Evolutionary conservation across 2,329 filamentous ascomycete genomes (phyloP), one percentile per base, ranked within the genome.

Genomic region (Gyromitra esculenta): DNA sequence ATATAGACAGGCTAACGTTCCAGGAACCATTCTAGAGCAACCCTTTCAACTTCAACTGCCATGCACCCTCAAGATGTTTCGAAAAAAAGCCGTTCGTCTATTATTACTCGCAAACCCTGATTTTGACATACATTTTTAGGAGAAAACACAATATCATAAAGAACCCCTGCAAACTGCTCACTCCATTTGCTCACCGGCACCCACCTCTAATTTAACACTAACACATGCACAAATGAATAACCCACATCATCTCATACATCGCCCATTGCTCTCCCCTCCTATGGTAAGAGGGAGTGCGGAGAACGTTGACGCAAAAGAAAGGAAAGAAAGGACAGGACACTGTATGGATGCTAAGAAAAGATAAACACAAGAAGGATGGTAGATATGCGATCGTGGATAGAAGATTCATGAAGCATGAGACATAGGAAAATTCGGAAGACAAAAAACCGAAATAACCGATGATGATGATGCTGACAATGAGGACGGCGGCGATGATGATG

Each of bases 151-250:
- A 45, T 68, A 39, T 69, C 57, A 56, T 75, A 57, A 70, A 75
- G 64, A 62, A 68, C 50, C 25, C 69, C 71, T 45, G 41, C 31
- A 15, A 60, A 62, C 62, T 48, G n/a, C 68, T 13, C 71, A 63
- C 71, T 25, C 62, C 62, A 25, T 37, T 69, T 69, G 65, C 72
- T 70, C 72, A 52, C 25, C n/a, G 25, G 56, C 56, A 64, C 57
- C 62, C 57, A 75, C 66, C 59, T 75, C 72, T 75, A 75, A 71
- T 75, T 75, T 75, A 35, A 71, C 52, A 75, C 65, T 70, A 43
- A 50, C 64, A 63, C 63, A 63, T 45, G 15, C 62, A 67, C 54
- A 68, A 59, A 68, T 11, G 54, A 54, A 56, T 48, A 54, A 25
- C 48, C 35, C 43, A 73, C 21, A 45, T 62, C 45, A 70, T 66